Conservation (phyloP, 2,329 filamentous ascomycete genomes). For the Tolypocladium ophioglossoides region DNA sequence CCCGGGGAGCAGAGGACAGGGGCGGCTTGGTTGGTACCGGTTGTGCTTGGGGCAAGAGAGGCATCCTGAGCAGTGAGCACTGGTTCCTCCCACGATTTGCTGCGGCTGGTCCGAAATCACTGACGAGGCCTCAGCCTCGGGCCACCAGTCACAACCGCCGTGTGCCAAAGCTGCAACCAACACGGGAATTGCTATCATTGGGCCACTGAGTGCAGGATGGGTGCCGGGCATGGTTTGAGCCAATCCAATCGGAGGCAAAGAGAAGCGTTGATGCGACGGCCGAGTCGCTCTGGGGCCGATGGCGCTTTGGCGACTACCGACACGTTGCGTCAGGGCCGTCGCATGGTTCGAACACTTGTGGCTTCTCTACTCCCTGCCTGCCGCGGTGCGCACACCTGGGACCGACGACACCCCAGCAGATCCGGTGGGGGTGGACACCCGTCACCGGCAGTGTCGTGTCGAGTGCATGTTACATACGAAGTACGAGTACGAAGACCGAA, state of each 20-base stretch:
- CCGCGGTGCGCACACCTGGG: not conserved
- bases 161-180: not conserved
- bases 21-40: not conserved
- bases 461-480: not conserved
- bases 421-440: not conserved
- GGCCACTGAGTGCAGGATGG: not conserved
- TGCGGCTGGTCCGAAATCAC: not conserved
- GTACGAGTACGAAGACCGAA: no score
- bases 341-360: not conserved
- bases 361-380: not conserved
- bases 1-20: no score
- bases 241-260: not conserved
- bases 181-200: not conserved
- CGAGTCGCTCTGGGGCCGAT: not conserved
- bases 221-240: not conserved
- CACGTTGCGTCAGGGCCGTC: slow-evolving; percentile 6
- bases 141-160: not conserved
- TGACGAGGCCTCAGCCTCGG: not conserved
- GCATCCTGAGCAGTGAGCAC: not conserved
- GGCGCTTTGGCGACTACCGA: slow-evolving; percentile 3
- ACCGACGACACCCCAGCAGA: not conserved
- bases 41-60: not conserved
- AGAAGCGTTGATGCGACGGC: slow-evolving; percentile 2
- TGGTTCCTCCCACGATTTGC: not conserved
- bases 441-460: not conserved